phyloP scores from a whole-genome alignment of 176 grass and related monocot genomes.

The Phoenix dactylifera region DNA sequence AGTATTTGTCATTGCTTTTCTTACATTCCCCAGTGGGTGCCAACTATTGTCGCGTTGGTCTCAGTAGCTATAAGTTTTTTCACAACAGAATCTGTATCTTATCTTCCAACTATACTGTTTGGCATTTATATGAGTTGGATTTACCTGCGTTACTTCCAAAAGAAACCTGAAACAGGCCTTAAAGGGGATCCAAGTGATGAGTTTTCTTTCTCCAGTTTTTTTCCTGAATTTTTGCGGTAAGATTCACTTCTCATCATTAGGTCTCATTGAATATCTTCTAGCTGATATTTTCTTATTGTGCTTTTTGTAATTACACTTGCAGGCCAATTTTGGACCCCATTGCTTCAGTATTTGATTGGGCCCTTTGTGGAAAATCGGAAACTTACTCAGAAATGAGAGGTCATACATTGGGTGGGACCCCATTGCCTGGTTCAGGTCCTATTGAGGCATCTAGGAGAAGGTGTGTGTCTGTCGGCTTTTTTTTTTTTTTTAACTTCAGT shows the following conservation, averaged over 20 bases:
- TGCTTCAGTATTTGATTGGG: slow-evolving; percentile 69
- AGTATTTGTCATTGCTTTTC: slow-evolving; percentile 4
- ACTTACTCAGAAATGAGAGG: slow-evolving; percentile 47
- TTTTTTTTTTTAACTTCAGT: neutral
- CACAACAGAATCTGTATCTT: slow-evolving; percentile 49
- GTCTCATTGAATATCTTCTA: neutral
- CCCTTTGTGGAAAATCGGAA: slow-evolving; percentile 85
- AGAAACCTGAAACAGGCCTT: slow-evolving; percentile 66
- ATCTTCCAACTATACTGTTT: slow-evolving; percentile 74
- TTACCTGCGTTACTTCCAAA: slow-evolving; percentile 98
- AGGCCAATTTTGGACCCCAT: slow-evolving; percentile 77
- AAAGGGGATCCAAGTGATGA: slow-evolving; percentile 96
- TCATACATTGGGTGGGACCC: slow-evolving; percentile 45
- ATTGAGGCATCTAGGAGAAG: slow-evolving; percentile 85
- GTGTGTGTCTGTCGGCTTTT: slow-evolving; percentile 25
- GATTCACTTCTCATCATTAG: no score
- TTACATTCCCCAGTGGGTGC: slow-evolving; percentile 51
- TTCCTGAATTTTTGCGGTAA: slow-evolving; percentile 85
- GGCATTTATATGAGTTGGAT: slow-evolving; percentile 97
- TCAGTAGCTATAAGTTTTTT: slow-evolving; percentile 65
- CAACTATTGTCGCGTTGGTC: slow-evolving; percentile 57
- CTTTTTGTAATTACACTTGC: slow-evolving; percentile 21
- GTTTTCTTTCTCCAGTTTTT: slow-evolving; percentile 92
- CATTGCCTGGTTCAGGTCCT: slow-evolving; percentile 79
- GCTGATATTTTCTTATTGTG: slow-evolving; percentile 8